Base-by-base conservation (phyloP, 148 eudicot species). In the Rheum nobile region DNA sequence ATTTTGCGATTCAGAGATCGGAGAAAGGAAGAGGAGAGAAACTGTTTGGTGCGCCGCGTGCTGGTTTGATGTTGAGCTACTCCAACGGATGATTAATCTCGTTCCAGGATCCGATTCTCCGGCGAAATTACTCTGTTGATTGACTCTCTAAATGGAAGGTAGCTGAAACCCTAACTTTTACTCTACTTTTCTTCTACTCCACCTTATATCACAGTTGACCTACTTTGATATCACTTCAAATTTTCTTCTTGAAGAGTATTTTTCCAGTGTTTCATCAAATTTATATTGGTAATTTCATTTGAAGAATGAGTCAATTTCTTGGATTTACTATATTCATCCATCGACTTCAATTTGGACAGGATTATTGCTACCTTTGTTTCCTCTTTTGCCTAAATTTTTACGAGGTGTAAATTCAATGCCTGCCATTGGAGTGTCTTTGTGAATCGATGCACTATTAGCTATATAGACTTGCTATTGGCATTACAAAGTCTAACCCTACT, bases 111-210 rank as follows among this genome's bases (percentile, higher is more conserved):
- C 74, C 44, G 37, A 44, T 42, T 44, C 74, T 24, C 74, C 21
- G 11, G n/a, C 52, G 35, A 71, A 71, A 47, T 47, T 1, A 24
- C 9, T 22, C 52, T 8, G 50, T 43, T 29, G n/a, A 43, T 47
- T 42, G 54, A 28, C 34, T 22, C 16, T 46, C 55, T 71, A 71
- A 44, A 71, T 71, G 74, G 74, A 71, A 71, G 74, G 74, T 71
- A 71, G 46, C 74, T 2, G 1, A 32, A 44, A 71, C 74, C 74
- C 74, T 71, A 71, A 71, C 13, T 71, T 70, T 14, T 39, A 42
- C 44, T 70, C 71, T 19, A 70, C 13, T 41, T 4, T 38, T 21
- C 13, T 42, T 70, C 72, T 38, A 38, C 57, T 8, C 19, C 16
- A 43, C 52, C 17, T 13, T 22, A 0, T 43, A 2, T 38, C 35